Percentiles rank a stretch among this genome's conserved stretches.
Evolutionary conservation across 768 basidiomycete genomes (phyloP).

Genomic region (Clavaria fumosa): DNA sequence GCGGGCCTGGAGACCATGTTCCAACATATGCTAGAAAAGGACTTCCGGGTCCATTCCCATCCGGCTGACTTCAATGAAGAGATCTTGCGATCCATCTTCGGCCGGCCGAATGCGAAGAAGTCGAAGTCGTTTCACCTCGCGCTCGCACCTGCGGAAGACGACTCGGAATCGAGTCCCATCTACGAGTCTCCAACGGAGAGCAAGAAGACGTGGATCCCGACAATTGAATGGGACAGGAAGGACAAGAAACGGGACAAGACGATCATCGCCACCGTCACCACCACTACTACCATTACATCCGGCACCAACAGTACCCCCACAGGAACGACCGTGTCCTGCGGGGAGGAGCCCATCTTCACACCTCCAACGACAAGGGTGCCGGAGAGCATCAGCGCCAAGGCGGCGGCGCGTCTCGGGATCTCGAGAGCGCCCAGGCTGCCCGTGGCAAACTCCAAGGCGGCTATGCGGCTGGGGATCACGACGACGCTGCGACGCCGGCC

Average conservation of each 20-base stretch:
- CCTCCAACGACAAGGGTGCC: neutral
- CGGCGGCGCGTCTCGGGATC: conserved; percentile 6
- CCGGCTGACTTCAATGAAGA: conserved; percentile 36
- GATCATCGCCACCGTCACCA: too few relatives aligned
- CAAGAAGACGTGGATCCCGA: conserved; percentile 14
- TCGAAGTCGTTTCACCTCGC: neutral
- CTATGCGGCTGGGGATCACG: conserved; percentile 6
- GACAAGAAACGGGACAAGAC: too few relatives aligned
- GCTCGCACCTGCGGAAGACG: conserved; percentile 1
- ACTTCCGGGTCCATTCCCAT: conserved; percentile 35
- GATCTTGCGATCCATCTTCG: conserved; percentile 35
- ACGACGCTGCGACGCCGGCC: too few relatives aligned
- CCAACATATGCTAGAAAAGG: conserved; percentile 37
- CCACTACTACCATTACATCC: too few relatives aligned
- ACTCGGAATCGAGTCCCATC: too few relatives aligned
- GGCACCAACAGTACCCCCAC: too few relatives aligned
- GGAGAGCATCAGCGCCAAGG: conserved; percentile 4
- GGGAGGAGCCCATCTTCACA: conserved; percentile 9
- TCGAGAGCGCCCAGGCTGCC: too few relatives aligned
- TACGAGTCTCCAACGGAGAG: conserved; percentile 13
- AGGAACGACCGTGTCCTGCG: conserved; percentile 12
- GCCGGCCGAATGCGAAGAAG: conserved; percentile 27
- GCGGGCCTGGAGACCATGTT: conserved; percentile 42
- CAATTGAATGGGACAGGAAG: conserved; percentile 23
- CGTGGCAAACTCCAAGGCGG: conserved; percentile 7